Evolutionary conservation across 768 basidiomycete species (phyloP).

Genomic region (Termitomyces sp.): DNA sequence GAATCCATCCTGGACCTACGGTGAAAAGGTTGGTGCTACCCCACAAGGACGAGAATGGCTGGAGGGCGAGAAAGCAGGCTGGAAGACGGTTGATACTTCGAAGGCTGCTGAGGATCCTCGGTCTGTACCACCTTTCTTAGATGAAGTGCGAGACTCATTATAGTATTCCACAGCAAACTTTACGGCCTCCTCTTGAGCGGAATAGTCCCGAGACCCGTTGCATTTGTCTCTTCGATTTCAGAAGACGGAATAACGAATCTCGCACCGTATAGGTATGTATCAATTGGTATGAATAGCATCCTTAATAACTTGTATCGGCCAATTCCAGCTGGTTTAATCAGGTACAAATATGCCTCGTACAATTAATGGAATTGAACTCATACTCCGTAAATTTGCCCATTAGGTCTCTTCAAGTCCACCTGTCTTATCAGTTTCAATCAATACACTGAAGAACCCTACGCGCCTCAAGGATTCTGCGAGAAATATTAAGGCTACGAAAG

Average conservation of each 20-base stretch:
- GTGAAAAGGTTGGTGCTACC: conserved; percentile 25
- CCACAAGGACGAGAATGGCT: conserved; percentile 33
- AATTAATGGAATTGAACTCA: background rate
- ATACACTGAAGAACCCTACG: conserved; percentile 10
- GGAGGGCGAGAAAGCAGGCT: conserved; percentile 36
- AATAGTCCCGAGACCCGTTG: conserved; percentile 62
- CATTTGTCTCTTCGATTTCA: conserved; percentile 60
- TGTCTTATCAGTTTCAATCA: conserved; percentile 45
- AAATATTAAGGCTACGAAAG: conserved; percentile 59
- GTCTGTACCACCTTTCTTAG: conserved; percentile 15
- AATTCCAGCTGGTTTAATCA: conserved; percentile 38
- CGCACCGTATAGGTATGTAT: conserved; percentile 45
- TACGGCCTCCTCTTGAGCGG: conserved; percentile 49
- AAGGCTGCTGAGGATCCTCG: conserved; percentile 24
- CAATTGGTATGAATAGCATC: background rate
- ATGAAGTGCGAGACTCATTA: background rate
- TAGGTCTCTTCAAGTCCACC: conserved; percentile 57
- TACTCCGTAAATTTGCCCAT: conserved; percentile 20
- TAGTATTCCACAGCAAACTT: conserved; percentile 18
- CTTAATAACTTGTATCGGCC: background rate
- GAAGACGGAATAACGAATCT: conserved; percentile 49
- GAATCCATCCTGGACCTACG: conserved; percentile 34
- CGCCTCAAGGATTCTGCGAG: conserved; percentile 51
- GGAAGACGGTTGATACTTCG: conserved; percentile 30
- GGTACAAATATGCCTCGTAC: conserved; percentile 9